Base-by-base conservation (phyloP, 148 eudicot genomes). In the Mesembryanthemum crystallinum region DNA sequence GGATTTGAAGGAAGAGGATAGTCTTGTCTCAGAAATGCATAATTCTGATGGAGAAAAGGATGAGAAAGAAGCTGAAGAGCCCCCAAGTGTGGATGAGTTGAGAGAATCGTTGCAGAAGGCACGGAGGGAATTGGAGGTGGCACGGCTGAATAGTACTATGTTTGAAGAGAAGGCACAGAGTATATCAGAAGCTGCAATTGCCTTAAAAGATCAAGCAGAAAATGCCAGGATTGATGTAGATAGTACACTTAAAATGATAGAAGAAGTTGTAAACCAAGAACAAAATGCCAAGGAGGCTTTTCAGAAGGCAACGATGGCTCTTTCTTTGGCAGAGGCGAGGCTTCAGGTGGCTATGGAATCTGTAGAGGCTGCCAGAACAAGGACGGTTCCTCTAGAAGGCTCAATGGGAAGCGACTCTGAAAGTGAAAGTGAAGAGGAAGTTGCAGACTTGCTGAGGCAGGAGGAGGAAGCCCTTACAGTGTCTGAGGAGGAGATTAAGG, bases 121-220 rank as follows among this genome's bases (percentile, higher is more conserved):
- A 52, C 69, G 79, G 51, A 83, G 89, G 73, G 99, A 95, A 71
- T 86, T 95, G 83, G 99, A 95, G 82, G 88, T 83, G 77, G 94
- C 94, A 18, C 82, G 77, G 72, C 69, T 89, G 55, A 92, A 92
- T 73, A 95, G 97, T 81, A 76, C 79, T 60, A 89, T 88, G 92
- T 92, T 90, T 73, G 99, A 95, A 83, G 89, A 89, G 76, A 92
- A 89, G 84, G 96, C 99, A 62, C 97, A 90, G 76, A 92, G 72
- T 71, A 86, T 95, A 80, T 90, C 99, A 35, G 99, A 95, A 86
- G 68, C 87, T 76, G 91, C 99, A 8, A 89, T 95, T 81, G 89
- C 90, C 33, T 73, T 89, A 70, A 92, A 88, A 73, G 99, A 95
- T 75, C 85, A 89, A 85, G 96, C 96, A 10, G 79, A 67, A 72